Evolutionary conservation across 2,329 filamentous ascomycete genomes (phyloP).

Genomic region (Cercospora berteroae): DNA sequence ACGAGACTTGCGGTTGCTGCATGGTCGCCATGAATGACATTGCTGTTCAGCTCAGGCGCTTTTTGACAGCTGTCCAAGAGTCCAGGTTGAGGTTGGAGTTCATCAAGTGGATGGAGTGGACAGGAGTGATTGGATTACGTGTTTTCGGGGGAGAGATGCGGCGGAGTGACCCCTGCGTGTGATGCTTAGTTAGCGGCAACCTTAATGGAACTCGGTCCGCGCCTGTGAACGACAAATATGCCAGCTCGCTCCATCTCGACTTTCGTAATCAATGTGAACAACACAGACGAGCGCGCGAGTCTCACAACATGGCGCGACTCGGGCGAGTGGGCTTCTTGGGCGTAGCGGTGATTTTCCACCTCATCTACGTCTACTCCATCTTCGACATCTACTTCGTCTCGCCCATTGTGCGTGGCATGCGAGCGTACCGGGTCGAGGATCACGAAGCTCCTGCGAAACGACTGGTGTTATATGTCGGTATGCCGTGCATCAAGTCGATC

Average conservation of each 20-base stretch:
- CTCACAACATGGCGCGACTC: slow-evolving; percentile 52
- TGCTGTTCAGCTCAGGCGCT: no score
- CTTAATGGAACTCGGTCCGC: slow-evolving; percentile 3
- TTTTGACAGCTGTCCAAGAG: no score
- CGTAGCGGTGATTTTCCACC: slow-evolving; percentile 85
- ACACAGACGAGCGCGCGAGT: neutral
- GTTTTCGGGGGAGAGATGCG: neutral
- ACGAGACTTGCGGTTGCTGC: no score
- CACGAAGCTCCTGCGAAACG: slow-evolving; percentile 77
- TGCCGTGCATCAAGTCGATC: slow-evolving; percentile 12
- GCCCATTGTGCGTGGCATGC: slow-evolving; percentile 95
- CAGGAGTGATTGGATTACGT: neutral
- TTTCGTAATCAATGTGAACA: neutral
- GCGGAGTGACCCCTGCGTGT: neutral
- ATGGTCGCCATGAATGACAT: no score
- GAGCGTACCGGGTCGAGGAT: slow-evolving; percentile 66
- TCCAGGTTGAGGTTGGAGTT: neutral
- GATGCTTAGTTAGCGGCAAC: neutral
- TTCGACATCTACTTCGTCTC: slow-evolving; percentile 99
- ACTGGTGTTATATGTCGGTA: slow-evolving; percentile 89
- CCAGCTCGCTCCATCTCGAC: neutral
- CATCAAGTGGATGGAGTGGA: neutral
- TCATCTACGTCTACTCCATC: slow-evolving; percentile 91
- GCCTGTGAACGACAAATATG: slow-evolving; percentile 1
- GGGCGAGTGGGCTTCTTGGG: slow-evolving; percentile 79